phyloP scores from a whole-genome alignment of 2,329 filamentous ascomycete species.

The Chaetomium strumarium region DNA sequence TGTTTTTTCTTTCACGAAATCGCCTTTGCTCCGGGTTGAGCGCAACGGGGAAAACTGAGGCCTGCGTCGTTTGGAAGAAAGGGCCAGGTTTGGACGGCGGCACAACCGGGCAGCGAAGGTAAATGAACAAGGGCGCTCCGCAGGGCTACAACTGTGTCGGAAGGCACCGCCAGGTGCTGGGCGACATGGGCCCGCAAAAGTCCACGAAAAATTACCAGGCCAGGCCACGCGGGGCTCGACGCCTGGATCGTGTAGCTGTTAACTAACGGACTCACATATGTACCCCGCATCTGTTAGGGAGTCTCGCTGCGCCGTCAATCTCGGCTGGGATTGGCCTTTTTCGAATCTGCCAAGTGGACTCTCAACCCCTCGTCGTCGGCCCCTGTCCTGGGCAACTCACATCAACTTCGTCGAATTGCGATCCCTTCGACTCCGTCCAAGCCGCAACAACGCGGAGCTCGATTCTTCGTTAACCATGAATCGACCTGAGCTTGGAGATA shows the following conservation, averaged over 20 bases:
- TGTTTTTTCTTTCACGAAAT: slow-evolving; percentile 17
- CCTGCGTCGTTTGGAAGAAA: slow-evolving; percentile 19
- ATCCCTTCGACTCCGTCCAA: not conserved
- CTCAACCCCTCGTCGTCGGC: slow-evolving; percentile 9
- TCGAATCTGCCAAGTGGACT: slow-evolving; percentile 3
- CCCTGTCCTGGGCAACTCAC: slow-evolving; percentile 13
- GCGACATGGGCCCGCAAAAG: not conserved
- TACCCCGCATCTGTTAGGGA: slow-evolving; percentile 11
- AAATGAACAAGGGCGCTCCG: slow-evolving; percentile 18
- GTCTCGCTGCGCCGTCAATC: not conserved
- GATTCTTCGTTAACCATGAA: not conserved
- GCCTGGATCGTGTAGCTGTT: slow-evolving; percentile 9
- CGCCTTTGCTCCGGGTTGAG: slow-evolving; percentile 16
- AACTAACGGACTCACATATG: not conserved
- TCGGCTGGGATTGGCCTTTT: slow-evolving; percentile 17
- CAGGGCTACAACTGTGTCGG: slow-evolving; percentile 15
- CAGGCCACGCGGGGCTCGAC: slow-evolving; percentile 9
- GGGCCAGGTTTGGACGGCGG: slow-evolving; percentile 21
- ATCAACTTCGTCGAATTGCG: slow-evolving; percentile 7
- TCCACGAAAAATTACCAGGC: slow-evolving; percentile 19
- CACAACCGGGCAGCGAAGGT: slow-evolving; percentile 16
- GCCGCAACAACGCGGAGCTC: not conserved
- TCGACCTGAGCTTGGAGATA: too few relatives aligned
- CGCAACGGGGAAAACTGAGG: slow-evolving; percentile 19
- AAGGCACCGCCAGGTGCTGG: slow-evolving; percentile 13